Percentiles rank a stretch among this genome's conserved stretches.
Evolutionary conservation across 2,329 filamentous ascomycete genomes (phyloP).

Genomic region (Monosporascus sp.): DNA sequence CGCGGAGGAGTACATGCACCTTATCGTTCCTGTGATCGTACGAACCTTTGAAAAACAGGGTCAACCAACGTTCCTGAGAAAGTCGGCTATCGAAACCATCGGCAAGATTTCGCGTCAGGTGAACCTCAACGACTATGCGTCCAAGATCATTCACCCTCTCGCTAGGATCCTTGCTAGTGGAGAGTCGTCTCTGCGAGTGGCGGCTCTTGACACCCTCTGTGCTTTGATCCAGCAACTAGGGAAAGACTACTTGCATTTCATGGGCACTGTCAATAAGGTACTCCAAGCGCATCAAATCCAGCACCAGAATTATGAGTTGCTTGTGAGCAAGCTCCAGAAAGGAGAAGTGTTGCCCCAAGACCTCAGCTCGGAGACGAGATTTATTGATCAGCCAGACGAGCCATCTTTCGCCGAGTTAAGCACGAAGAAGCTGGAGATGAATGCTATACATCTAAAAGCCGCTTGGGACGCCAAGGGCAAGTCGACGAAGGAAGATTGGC

Average conservation of each 20-base stretch:
- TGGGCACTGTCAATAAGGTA: conserved; percentile 86
- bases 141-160: conserved; percentile 91
- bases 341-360: conserved; percentile 94
- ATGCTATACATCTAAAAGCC: conserved; percentile 92
- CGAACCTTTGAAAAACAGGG: conserved; percentile 86
- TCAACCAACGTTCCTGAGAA: conserved; percentile 73
- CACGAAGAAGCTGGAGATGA: conserved; percentile 93
- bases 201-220: conserved; percentile 89
- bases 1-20: conserved; percentile 97
- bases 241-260: conserved; percentile 91
- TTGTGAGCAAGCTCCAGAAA: conserved; percentile 89
- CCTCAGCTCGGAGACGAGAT: conserved; percentile 78
- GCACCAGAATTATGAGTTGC: conserved; percentile 85
- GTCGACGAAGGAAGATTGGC: conserved; percentile 97
- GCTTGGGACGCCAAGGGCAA: conserved; percentile 97
- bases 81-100: conserved; percentile 88
- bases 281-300: conserved; percentile 74
- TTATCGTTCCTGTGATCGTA: conserved; percentile 94
- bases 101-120: conserved; percentile 93
- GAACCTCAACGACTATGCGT: conserved; percentile 94
- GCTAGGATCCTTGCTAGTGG: conserved; percentile 71
- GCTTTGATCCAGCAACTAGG: conserved; percentile 94
- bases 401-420: conserved; percentile 75
- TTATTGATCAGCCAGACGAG: conserved; percentile 74
- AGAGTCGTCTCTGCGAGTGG: conserved; percentile 68